Base-by-base conservation (phyloP, 805 yeast species). In the Sugiyamaella floridensis region DNA sequence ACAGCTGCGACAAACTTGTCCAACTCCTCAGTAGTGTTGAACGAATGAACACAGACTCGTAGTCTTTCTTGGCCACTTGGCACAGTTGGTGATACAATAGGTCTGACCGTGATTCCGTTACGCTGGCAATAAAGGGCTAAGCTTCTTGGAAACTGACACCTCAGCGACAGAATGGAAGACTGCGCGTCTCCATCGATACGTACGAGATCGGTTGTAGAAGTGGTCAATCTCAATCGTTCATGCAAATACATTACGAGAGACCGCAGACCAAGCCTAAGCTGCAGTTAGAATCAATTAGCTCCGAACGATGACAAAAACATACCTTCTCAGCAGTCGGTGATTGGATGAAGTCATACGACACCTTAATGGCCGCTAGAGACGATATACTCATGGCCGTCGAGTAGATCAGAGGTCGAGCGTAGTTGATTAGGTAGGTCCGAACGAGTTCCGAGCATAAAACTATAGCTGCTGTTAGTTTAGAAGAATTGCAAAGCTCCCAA, bases 61-160 rank as follows among this genome's bases (percentile, higher is more conserved):
- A 60, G 49, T 42, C 64, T 26, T 45, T 60, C 64, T n/a, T 51
- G 50, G 2, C 63, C 64, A 32, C 51, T 53, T 10, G 64, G 64
- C 5, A 60, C 64, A 1, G 64, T 60, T 4, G 64, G 64, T 29
- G 48, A 57, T 14, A 61, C 61, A n/a, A 60, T 60, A 1, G 64
- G 59, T 29, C 64, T 47, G 9, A 60, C 60, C 42, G 57, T 51
- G 9, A 60, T 20, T 15, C 64, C 64, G 14, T 43, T 26, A 12
- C 43, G 32, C 46, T 59, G 63, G 44, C 64, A 60, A 20, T 32
- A 43, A 5, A n/a, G 28, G 5, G 64, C 61, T 18, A 60, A 49
- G 9, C 45, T 14, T 16, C 61, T 47, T 4, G 64, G 63, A 8
- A 55, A 40, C 9, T 49, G 40, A 19, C 56, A 44, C 34, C 49